A percentile compares a stretch with the other conserved stretches of the same genome.
phyloP scores from a whole-genome alignment of 345 rosid species.

The Adansonia digitata region DNA sequence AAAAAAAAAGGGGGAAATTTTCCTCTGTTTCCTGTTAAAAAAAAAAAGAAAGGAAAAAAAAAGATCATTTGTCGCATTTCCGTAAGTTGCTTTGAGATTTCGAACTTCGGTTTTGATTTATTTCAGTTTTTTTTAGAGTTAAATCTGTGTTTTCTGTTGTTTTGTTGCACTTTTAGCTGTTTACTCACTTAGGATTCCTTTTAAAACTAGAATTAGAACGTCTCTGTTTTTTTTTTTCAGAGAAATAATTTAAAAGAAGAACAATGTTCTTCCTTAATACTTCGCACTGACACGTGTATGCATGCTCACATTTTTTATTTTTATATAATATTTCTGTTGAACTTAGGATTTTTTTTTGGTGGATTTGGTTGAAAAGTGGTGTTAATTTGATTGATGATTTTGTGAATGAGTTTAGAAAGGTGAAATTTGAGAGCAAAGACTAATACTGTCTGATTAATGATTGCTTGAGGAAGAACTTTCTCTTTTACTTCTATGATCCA shows the following conservation, averaged over 20 bases:
- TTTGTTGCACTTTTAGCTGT: not conserved
- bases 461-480: not conserved
- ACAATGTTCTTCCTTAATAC: not conserved
- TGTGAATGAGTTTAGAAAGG: not conserved
- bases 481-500: not conserved
- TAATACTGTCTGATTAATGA: not conserved
- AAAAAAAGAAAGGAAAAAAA: not conserved
- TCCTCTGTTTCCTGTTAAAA: not conserved
- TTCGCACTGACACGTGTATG: not conserved
- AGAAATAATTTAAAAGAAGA: not conserved
- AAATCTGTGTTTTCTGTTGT: not conserved
- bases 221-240: not conserved
- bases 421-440: not conserved
- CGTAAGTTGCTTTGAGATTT: not conserved
- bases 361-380: not conserved
- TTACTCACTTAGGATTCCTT: not conserved
- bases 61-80: not conserved
- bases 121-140: not conserved
- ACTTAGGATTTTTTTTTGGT: not conserved
- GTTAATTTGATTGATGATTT: not conserved
- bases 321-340: not conserved
- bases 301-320: not conserved
- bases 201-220: not conserved
- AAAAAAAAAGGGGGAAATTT: not conserved
- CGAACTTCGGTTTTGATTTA: not conserved